Evolutionary conservation across 495 filamentous ascomycete species (phyloP).

Genomic region (Xanthoparmelia taractica): DNA sequence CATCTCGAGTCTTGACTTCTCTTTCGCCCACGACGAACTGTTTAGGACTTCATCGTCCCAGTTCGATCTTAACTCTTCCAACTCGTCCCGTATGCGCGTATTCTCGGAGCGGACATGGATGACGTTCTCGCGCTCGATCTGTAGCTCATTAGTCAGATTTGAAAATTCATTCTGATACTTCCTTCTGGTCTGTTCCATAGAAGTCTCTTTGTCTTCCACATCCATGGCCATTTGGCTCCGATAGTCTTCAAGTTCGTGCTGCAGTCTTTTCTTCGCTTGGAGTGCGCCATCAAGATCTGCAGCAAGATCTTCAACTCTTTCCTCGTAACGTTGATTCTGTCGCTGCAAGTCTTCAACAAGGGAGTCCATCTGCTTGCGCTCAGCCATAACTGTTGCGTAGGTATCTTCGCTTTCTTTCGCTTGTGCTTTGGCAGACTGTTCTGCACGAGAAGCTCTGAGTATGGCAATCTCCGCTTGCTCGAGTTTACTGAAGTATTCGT

Average conservation of each 20-base stretch:
- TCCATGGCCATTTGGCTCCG: slow-evolving; percentile 90
- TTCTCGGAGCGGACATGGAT: slow-evolving; percentile 61
- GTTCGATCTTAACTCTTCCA: slow-evolving; percentile 89
- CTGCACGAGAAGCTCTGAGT: slow-evolving; percentile 81
- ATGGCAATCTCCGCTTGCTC: slow-evolving; percentile 96
- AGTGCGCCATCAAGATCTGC: slow-evolving; percentile 80
- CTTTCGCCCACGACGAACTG: slow-evolving; percentile 95
- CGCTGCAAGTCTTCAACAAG: slow-evolving; percentile 84
- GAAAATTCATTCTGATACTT: slow-evolving; percentile 95
- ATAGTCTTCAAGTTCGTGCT: slow-evolving; percentile 98
- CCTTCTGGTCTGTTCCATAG: slow-evolving; percentile 92
- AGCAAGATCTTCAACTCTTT: slow-evolving; percentile 83
- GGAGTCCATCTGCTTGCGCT: slow-evolving; percentile 82
- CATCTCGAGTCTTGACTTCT: slow-evolving; percentile 86
- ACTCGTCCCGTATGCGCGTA: slow-evolving; percentile 76
- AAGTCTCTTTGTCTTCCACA: slow-evolving; percentile 91
- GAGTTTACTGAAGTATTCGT: slow-evolving; percentile 96
- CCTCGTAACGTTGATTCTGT: slow-evolving; percentile 81
- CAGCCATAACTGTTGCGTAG: slow-evolving; percentile 82
- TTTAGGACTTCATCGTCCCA: slow-evolving; percentile 99
- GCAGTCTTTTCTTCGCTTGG: slow-evolving; percentile 88
- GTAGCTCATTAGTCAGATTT: slow-evolving; percentile 79
- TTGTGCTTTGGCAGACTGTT: slow-evolving; percentile 88
- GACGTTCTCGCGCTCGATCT: slow-evolving; percentile 83
- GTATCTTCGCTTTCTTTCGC: slow-evolving; percentile 85